phyloP scores from a whole-genome alignment of 768 basidiomycete species.

The Kwoniella sp. region DNA sequence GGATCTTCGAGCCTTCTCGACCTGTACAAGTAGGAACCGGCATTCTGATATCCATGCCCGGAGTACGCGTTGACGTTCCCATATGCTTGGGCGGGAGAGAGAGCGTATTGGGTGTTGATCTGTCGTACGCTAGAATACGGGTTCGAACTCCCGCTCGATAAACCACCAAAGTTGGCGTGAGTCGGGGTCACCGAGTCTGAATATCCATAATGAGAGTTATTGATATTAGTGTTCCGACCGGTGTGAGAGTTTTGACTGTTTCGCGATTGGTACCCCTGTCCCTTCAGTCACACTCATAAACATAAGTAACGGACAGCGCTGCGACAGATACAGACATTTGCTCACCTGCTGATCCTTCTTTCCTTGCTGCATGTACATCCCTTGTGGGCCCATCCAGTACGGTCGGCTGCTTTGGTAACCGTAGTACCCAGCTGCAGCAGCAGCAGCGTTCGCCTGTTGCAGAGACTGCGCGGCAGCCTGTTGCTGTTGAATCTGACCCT shows the following conservation, averaged over 20 bases:
- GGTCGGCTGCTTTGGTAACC: constrained; percentile 12
- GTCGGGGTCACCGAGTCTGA: constrained; percentile 8
- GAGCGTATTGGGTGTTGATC: background rate
- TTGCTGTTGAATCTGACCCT: constrained; percentile 7
- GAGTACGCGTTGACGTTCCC: background rate
- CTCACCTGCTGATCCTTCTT: constrained; percentile 23
- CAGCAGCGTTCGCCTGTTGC: constrained; percentile 14
- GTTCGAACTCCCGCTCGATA: background rate
- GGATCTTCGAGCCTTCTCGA: constrained; percentile 5
- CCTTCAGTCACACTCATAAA: background rate
- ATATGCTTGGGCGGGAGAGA: constrained; percentile 4
- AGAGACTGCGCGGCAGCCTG: background rate
- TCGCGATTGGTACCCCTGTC: constrained; percentile 1
- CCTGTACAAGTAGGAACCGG: constrained; percentile 10
- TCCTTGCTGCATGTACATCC: constrained; percentile 14
- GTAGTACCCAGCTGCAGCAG: constrained; percentile 14
- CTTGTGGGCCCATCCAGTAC: constrained; percentile 12
- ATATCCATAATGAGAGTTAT: constrained; percentile 16
- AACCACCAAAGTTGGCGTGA: background rate
- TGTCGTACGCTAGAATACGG: background rate
- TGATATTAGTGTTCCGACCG: constrained; percentile 4
- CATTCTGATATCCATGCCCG: constrained; percentile 8
- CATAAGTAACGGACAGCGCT: background rate
- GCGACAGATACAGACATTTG: background rate
- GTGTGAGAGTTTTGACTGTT: constrained; percentile 4